Base-by-base conservation (phyloP, 2,329 filamentous ascomycete genomes). In the Ophiostoma fasciatum region DNA sequence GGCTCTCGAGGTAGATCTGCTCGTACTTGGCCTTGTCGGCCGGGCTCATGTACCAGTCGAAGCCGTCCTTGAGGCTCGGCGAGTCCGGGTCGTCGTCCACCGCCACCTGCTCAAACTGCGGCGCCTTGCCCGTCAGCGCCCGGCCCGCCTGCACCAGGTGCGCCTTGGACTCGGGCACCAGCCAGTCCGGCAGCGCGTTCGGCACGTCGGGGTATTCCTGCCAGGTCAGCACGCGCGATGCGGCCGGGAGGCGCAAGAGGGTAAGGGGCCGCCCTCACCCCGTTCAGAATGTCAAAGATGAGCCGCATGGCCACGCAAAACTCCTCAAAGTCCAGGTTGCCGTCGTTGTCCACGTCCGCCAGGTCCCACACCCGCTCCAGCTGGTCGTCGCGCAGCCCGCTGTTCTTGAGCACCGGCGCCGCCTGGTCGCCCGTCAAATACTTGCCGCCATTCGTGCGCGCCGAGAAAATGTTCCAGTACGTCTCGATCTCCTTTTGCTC, bases 31-130 rank as follows among this genome's bases (percentile, higher is more conserved):
- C 55, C 61, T 92, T 92, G 61, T 98, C 87, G 21, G 66, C 60
- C 1, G 90, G 90, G 41, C 76, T 85, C 84, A 98, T 98, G 63
- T 98, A 98, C 90, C 90, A 98, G 57, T 98, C 90, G 57, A 98
- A 98, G 11, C 88, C 88, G 58, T 94, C 85, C 56, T 93, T 93
- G 43, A 98, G 65, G 1, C 85, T 85, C 1, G 76, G 74, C 4
- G 78, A 75, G 48, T 94, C 87, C 45, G 78, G 74, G 41, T 93
- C 82, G 48, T 85, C 81, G 37, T 53, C 52, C 10, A 41, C 39
- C 8, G 85, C 80, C 41, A 93, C 74, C 43, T 75, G 71, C 57
- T 94, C 87, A 55, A 96, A 94, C 48, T 81, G 75, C 35, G 81
- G 71, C 46, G 82, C 80, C 46, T 78, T 77, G 43, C 80, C 81